Evolutionary conservation across 495 filamentous ascomycete species (phyloP), one percentile per base, ranked within the genome.

Genomic region (Penicillium malachiteum): DNA sequence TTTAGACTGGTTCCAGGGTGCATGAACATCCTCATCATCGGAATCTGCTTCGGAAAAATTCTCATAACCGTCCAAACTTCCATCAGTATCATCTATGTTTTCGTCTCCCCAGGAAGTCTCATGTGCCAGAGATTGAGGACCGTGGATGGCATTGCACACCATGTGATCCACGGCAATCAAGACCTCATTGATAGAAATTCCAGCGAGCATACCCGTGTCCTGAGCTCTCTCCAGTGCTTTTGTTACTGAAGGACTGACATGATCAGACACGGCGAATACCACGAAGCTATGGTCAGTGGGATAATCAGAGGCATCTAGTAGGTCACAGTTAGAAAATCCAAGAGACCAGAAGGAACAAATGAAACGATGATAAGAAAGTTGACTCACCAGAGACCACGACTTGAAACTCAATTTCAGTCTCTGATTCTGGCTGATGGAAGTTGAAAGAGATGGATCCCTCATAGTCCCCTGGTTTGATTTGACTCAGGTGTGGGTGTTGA

Each of bases 361-460:
- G 21, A 1, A 26, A 26, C 21, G 21, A 26, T 26, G 21, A 4
- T 26, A 26, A 26, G 21, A 26, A 26, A 26, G 35, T 39, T 37
- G 8, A 37, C 34, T 37, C 34, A 37, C 82, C 81, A 64, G 81
- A 72, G 5, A 86, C 69, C 7, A 84, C 66, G 13, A 72, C 81
- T 17, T 78, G 78, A 30, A 88, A 73, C 32, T 80, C 68, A 37
- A 87, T 66, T 9, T 57, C 48, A 3, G 60, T 50, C 21, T 7
- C 50, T 11, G 14, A 16, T 26, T 57, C 46, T 9, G 72, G 66
- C 13, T 64, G 48, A 1, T 57, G 65, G 51, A 79, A 85, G 0
- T 64, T 68, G 58, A 90, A 87, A 3, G 71, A 77, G 56, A 91
- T 77, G 33, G 82, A 81, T 30, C 84, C 84, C 66, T 88, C 81